These are phyloP conservation scores for Erucastrum elatum DNA, from an alignment of 345 rosid genomes.

Conservation along the genomic window DNA sequence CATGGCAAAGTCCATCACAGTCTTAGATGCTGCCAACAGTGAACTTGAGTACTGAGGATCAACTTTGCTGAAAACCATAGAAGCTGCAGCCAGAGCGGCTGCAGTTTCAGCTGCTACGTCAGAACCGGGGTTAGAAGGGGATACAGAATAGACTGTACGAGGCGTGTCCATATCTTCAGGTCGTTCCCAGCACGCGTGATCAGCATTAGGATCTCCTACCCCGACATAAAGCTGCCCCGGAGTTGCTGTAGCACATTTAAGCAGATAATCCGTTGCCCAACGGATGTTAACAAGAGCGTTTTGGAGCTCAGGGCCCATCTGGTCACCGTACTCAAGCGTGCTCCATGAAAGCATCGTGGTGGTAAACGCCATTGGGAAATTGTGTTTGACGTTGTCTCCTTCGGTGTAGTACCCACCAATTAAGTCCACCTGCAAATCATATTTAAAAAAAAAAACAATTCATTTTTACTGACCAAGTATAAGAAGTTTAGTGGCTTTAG, in stretches of 20 bases:
- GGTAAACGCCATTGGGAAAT: slow-evolving; percentile 93
- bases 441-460: not conserved
- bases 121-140: slow-evolving; percentile 74
- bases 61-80: slow-evolving; percentile 68
- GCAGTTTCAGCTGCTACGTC: slow-evolving; percentile 92
- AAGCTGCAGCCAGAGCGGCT: slow-evolving; percentile 86
- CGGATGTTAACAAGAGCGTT: slow-evolving; percentile 67
- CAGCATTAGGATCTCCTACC: slow-evolving; percentile 83
- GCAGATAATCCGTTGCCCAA: slow-evolving; percentile 83
- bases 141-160: slow-evolving; percentile 68
- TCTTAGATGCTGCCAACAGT: slow-evolving; percentile 58
- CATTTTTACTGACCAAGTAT: not conserved
- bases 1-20: slow-evolving; percentile 74
- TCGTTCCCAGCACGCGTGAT: slow-evolving; percentile 93
- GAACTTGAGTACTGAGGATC: slow-evolving; percentile 56
- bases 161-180: slow-evolving; percentile 95
- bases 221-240: slow-evolving; percentile 84
- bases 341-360: slow-evolving; percentile 95
- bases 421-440: slow-evolving; percentile 62
- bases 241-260: slow-evolving; percentile 75
- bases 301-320: slow-evolving; percentile 61
- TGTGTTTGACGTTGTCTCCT: slow-evolving; percentile 88
- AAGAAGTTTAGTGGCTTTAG: not conserved
- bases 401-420: slow-evolving; percentile 93
- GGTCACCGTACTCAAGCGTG: slow-evolving; percentile 72